phyloP scores from a whole-genome alignment of 371 early-diverging fungal genomes.

The Mucor piriformis region DNA sequence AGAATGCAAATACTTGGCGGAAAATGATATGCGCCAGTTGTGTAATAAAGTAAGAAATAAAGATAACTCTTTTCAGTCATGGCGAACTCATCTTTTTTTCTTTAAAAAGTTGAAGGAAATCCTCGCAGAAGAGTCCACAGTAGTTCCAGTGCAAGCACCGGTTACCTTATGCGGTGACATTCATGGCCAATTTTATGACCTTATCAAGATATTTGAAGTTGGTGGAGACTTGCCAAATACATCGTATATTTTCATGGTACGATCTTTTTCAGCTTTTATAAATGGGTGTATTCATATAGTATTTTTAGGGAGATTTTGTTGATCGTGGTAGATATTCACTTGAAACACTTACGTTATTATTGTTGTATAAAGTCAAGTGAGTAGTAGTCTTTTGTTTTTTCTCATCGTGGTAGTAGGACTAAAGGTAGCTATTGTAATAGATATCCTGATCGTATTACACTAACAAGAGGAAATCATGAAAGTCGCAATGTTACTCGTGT shows the following conservation, averaged over 20 bases:
- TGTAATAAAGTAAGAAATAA: slow-evolving; percentile 80
- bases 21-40: slow-evolving; percentile 92
- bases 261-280: not conserved
- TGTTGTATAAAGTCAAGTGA: slow-evolving; percentile 91
- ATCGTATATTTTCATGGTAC: slow-evolving; percentile 96
- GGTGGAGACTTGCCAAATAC: slow-evolving; percentile 97
- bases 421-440: slow-evolving; percentile 12
- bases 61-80: not conserved
- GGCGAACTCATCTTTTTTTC: not conserved
- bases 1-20: slow-evolving; percentile 91
- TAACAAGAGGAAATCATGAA: slow-evolving; percentile 99
- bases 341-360: slow-evolving; percentile 94
- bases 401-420: not conserved
- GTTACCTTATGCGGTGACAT: slow-evolving; percentile 98
- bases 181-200: slow-evolving; percentile 99
- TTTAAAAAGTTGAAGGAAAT: slow-evolving; percentile 82
- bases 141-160: slow-evolving; percentile 93
- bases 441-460: slow-evolving; percentile 96
- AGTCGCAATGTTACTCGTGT: slow-evolving; percentile 98
- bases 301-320: slow-evolving; percentile 97
- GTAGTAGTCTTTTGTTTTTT: no score
- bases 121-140: slow-evolving; percentile 93
- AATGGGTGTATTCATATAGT: not conserved
- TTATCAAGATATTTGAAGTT: slow-evolving; percentile 96
- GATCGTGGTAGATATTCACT: slow-evolving; percentile 99